phyloP scores from a whole-genome alignment of 192 early-diverging fungal genomes.

The Gamsiella multidivaricata region DNA sequence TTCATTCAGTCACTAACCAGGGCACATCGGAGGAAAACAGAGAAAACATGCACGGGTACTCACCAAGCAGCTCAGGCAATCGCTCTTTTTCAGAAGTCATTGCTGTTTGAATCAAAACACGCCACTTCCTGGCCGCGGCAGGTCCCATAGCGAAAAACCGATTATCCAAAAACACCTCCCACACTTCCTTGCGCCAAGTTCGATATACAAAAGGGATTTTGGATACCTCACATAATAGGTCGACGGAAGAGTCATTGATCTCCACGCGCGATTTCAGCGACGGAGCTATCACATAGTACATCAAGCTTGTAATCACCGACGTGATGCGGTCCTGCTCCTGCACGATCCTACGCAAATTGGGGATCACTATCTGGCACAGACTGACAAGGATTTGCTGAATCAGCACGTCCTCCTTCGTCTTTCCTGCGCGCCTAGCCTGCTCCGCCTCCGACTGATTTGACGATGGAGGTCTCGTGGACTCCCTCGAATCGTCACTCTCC shows the following conservation, averaged over 20 bases:
- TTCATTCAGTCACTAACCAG: too few species aligned
- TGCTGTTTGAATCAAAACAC: conserved; percentile 72
- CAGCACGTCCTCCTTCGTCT: conserved; percentile 72
- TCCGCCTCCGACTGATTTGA: conserved; percentile 57
- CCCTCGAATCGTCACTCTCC: conserved; percentile 44
- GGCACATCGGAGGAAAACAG: too few species aligned
- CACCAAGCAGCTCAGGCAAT: conserved; percentile 77
- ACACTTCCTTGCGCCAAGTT: conserved; percentile 79
- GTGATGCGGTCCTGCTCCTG: conserved; percentile 81
- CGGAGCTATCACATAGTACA: conserved; percentile 85
- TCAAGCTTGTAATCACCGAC: conserved; percentile 72
- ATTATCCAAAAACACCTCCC: conserved; percentile 80
- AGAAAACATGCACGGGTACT: neutral
- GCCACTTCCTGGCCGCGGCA: conserved; percentile 69
- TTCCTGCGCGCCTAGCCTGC: conserved; percentile 53
- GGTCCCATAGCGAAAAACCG: conserved; percentile 76
- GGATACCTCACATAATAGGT: conserved; percentile 70
- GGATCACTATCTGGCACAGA: conserved; percentile 70
- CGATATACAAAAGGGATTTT: conserved; percentile 70
- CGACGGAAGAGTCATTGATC: conserved; percentile 60
- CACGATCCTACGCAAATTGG: conserved; percentile 73
- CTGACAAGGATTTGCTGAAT: conserved; percentile 66
- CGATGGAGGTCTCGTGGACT: conserved; percentile 36
- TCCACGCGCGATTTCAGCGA: conserved; percentile 64
- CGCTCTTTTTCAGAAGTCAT: conserved; percentile 82